Conservation (phyloP, 345 rosid genomes). For the Acer saccharum region DNA sequence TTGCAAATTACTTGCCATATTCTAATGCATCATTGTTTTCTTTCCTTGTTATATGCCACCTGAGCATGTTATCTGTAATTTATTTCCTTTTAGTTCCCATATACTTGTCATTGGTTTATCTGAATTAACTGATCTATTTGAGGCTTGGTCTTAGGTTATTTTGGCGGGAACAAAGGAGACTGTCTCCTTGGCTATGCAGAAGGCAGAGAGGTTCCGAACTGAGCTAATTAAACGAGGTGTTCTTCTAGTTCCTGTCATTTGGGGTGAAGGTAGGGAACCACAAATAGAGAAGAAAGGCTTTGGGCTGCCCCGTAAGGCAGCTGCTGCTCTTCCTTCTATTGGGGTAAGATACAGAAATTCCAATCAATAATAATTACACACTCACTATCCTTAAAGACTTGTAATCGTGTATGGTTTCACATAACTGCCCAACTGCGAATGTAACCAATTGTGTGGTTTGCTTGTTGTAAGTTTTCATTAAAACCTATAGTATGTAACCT, state of each 20-base stretch:
- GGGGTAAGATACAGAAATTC: constrained; percentile 54
- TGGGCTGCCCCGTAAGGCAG: constrained; percentile 62
- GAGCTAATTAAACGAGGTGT: constrained; percentile 88
- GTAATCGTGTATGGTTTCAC: constrained; percentile 1
- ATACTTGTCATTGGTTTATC: background rate
- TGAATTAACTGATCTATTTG: constrained; percentile 16
- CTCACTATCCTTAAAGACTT: background rate
- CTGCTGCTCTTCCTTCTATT: constrained; percentile 77
- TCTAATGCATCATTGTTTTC: constrained; percentile 2
- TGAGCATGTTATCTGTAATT: constrained; percentile 1
- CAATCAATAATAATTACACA: background rate
- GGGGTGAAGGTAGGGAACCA: constrained; percentile 67
- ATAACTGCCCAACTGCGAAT: background rate
- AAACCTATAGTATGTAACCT: constrained; percentile 3
- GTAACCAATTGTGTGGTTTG: background rate
- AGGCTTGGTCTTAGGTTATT: constrained; percentile 60
- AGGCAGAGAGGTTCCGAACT: constrained; percentile 85
- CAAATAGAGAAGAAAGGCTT: constrained; percentile 78
- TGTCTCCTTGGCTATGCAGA: constrained; percentile 62
- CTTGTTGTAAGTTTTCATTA: background rate
- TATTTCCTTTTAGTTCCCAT: constrained; percentile 5
- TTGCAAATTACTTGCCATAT: background rate
- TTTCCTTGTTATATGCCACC: background rate
- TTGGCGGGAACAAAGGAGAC: constrained; percentile 84
- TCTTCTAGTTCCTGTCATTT: constrained; percentile 85